phyloP scores from a whole-genome alignment of 306 rosid genomes.

The Neltuma alba region DNA sequence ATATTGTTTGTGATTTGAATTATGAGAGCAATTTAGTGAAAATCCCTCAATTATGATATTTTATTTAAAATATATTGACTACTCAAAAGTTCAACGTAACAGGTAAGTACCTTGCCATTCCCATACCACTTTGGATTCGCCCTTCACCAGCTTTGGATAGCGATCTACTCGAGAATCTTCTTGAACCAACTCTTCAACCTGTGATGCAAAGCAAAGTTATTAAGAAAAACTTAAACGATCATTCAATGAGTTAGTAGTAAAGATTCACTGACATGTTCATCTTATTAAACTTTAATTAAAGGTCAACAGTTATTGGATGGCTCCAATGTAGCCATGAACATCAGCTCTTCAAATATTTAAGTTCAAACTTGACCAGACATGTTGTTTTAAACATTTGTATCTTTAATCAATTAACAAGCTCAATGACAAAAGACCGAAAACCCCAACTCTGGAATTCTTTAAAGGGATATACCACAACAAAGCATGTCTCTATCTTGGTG shows the following conservation, averaged over 20 bases:
- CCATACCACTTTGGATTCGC: conserved; percentile 93
- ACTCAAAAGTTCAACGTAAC: conserved; percentile 3
- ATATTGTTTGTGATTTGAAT: not conserved
- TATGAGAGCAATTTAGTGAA: not conserved
- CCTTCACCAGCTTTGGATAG: conserved; percentile 87
- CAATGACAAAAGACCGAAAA: conserved; percentile 15
- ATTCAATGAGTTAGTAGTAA: conserved; percentile 10
- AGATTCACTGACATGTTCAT: conserved; percentile 17
- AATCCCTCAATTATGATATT: not conserved
- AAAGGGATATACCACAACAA: conserved; percentile 9
- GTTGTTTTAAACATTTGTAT: not conserved
- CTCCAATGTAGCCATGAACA: not conserved
- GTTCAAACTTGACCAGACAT: not conserved
- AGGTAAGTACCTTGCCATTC: conserved; percentile 72
- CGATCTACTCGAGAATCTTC: conserved; percentile 90
- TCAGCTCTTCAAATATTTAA: conserved; percentile 11
- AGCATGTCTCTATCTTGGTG: conserved; percentile 3
- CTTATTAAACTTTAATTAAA: conserved; percentile 11
- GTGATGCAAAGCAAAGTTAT: conserved; percentile 33
- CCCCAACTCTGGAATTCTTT: conserved; percentile 24
- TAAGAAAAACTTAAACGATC: not conserved
- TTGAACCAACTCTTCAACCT: conserved; percentile 93
- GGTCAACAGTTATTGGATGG: conserved; percentile 17
- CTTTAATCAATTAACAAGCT: conserved; percentile 26
- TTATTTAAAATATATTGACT: conserved; percentile 15